phyloP scores from a whole-genome alignment of 202 grass and related monocot genomes.

The Thinopyrum obtusiflorum region DNA sequence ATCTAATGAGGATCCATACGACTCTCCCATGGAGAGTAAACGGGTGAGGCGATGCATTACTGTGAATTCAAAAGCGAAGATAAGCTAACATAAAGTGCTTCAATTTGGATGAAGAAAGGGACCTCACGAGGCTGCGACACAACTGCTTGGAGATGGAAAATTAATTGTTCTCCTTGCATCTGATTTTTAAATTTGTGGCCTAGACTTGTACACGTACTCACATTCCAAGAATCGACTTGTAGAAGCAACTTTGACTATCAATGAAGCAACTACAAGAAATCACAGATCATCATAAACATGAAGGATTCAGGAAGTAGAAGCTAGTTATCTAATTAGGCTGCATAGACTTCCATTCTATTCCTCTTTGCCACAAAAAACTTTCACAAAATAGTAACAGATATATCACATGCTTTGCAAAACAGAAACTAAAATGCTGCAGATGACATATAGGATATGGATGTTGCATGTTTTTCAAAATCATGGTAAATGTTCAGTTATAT shows the following conservation, averaged over 20 bases:
- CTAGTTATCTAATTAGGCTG: not conserved
- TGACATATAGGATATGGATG: constrained; percentile 33
- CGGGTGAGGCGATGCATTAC: too few species aligned
- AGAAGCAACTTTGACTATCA: constrained; percentile 3
- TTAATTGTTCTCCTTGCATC: not conserved
- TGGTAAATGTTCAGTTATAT: too few species aligned
- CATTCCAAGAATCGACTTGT: not conserved
- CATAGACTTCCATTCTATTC: too few species aligned
- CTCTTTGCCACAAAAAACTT: too few species aligned
- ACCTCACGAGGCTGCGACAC: too few species aligned
- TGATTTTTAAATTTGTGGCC: not conserved
- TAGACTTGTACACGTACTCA: not conserved
- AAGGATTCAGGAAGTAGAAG: not conserved
- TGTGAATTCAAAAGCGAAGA: too few species aligned
- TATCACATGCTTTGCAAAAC: not conserved
- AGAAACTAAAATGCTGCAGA: not conserved
- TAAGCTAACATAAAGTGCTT: too few species aligned
- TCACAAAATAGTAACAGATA: not conserved
- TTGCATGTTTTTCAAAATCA: constrained; percentile 30
- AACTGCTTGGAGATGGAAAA: not conserved
- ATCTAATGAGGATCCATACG: too few species aligned
- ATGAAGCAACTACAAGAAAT: not conserved
- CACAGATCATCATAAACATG: not conserved
- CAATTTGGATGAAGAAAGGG: too few species aligned
- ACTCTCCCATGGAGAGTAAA: too few species aligned